A percentile compares a stretch with the other conserved stretches of the same genome.
phyloP scores from a whole-genome alignment of 768 basidiomycete genomes.

The Sarcomyxa edulis region DNA sequence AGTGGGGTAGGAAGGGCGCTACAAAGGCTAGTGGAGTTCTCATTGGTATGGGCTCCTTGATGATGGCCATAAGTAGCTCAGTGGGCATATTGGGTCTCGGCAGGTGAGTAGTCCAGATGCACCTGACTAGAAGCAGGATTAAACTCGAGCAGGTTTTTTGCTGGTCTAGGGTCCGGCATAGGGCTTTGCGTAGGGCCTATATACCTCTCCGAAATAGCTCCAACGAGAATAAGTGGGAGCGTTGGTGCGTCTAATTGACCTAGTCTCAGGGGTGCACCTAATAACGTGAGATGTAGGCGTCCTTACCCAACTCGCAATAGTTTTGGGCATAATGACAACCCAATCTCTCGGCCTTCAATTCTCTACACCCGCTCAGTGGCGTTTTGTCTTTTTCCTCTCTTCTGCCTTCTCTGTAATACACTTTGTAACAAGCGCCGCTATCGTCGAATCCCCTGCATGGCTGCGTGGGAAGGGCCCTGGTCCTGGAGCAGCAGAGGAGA shows the following conservation, averaged over 20 bases:
- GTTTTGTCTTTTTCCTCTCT: slow-evolving; percentile 64
- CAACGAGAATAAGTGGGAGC: slow-evolving; percentile 65
- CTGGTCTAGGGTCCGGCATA: slow-evolving; percentile 68
- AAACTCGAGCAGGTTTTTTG: slow-evolving; percentile 42
- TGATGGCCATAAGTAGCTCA: slow-evolving; percentile 64
- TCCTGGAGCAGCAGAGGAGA: no score
- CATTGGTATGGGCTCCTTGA: slow-evolving; percentile 49
- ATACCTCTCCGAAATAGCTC: slow-evolving; percentile 83
- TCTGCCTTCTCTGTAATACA: slow-evolving; percentile 50
- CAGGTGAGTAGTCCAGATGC: slow-evolving; percentile 40
- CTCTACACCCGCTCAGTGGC: slow-evolving; percentile 69
- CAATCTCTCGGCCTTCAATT: slow-evolving; percentile 71
- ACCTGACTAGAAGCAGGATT: no score
- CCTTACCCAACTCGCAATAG: slow-evolving; percentile 77
- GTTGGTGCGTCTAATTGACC: slow-evolving; percentile 44
- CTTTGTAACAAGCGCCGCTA: slow-evolving; percentile 42
- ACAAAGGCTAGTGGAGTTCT: slow-evolving; percentile 52
- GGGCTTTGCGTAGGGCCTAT: slow-evolving; percentile 79
- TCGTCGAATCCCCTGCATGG: slow-evolving; percentile 74
- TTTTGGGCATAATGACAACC: slow-evolving; percentile 82
- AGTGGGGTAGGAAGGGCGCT: slow-evolving; percentile 66
- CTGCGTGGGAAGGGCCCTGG: slow-evolving; percentile 44
- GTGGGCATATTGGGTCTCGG: slow-evolving; percentile 56
- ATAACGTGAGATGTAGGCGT: slow-evolving; percentile 43
- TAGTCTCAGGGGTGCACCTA: background rate